Evolutionary conservation across 192 early-diverging fungal species (phyloP).

Genomic region (Geranomyces variabilis): DNA sequence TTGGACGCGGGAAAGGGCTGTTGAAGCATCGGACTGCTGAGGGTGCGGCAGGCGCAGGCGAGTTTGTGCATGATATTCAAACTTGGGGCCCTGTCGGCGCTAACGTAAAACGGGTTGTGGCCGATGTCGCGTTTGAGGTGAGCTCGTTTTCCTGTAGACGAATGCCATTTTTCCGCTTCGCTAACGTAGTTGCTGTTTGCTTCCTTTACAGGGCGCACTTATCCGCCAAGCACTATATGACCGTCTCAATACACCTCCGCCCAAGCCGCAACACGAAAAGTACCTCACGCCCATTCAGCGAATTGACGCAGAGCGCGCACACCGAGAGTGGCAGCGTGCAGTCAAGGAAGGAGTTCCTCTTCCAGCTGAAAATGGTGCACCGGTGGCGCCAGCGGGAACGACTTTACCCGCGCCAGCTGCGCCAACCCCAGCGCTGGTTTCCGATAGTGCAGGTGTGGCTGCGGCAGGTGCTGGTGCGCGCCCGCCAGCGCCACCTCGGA

Average conservation of each 20-base stretch:
- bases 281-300: conserved; percentile 38
- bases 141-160: conserved; percentile 3
- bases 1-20: conserved; percentile 28
- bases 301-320: conserved; percentile 32
- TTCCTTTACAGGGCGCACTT: conserved; percentile 19
- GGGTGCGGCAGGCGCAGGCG: conserved; percentile 1
- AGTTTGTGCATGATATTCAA: conserved; percentile 14
- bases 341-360: conserved; percentile 6
- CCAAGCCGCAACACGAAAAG: conserved; percentile 22
- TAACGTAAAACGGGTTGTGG: conserved; percentile 44
- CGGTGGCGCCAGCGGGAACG: not conserved
- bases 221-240: conserved; percentile 24
- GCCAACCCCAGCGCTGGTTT: no score
- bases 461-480: no score
- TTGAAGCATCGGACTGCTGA: not conserved
- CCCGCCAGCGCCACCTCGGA: no score
- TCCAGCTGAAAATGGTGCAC: not conserved
- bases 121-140: conserved; percentile 60
- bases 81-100: conserved; percentile 44
- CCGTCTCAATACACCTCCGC: conserved; percentile 12
- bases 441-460: no score
- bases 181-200: not conserved
- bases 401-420: no score
- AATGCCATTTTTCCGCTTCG: not conserved
- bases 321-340: conserved; percentile 13